Conservation (phyloP, 2,329 filamentous ascomycete genomes). For the Colletotrichum paranaense region DNA sequence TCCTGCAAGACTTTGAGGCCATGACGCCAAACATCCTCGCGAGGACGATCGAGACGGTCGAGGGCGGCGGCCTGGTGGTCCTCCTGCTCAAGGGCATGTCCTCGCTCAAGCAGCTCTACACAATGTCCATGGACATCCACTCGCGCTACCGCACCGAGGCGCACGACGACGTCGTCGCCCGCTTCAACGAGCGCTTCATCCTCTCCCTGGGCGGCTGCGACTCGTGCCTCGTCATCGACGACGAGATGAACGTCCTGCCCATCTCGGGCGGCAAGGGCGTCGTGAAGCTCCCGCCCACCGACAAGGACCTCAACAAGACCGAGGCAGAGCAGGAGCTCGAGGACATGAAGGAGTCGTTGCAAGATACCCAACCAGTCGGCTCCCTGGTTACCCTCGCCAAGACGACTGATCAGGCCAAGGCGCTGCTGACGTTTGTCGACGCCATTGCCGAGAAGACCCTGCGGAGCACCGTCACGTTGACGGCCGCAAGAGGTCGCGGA, state of each 20-base stretch:
- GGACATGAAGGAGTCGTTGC: conserved; percentile 86
- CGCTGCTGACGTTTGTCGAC: conserved; percentile 95
- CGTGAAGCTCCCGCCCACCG: conserved; percentile 80
- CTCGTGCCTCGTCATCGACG: conserved; percentile 94
- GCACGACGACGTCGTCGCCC: conserved; percentile 91
- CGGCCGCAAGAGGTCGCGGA: conserved; percentile 92
- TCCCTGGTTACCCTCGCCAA: conserved; percentile 85
- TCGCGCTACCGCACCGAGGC: conserved; percentile 96
- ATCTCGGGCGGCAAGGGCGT: conserved; percentile 96
- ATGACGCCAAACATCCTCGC: conserved; percentile 97
- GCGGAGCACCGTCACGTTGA: conserved; percentile 91
- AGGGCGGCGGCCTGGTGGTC: conserved; percentile 92
- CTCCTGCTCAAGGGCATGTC: conserved; percentile 95
- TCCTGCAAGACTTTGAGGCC: conserved; percentile 97
- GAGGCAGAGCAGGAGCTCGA: conserved; percentile 81
- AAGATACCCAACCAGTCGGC: conserved; percentile 87
- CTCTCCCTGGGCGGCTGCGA: conserved; percentile 95
- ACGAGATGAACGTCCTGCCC: conserved; percentile 96
- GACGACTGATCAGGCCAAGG: conserved; percentile 96
- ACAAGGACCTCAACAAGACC: conserved; percentile 78
- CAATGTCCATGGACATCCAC: conserved; percentile 97
- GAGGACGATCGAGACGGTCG: conserved; percentile 95
- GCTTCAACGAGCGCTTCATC: conserved; percentile 98
- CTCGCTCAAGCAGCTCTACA: conserved; percentile 97
- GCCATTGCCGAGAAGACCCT: conserved; percentile 96